Evolutionary conservation across 441 rosid species (phyloP).

Genomic region (Arabidopsis hybrid): DNA sequence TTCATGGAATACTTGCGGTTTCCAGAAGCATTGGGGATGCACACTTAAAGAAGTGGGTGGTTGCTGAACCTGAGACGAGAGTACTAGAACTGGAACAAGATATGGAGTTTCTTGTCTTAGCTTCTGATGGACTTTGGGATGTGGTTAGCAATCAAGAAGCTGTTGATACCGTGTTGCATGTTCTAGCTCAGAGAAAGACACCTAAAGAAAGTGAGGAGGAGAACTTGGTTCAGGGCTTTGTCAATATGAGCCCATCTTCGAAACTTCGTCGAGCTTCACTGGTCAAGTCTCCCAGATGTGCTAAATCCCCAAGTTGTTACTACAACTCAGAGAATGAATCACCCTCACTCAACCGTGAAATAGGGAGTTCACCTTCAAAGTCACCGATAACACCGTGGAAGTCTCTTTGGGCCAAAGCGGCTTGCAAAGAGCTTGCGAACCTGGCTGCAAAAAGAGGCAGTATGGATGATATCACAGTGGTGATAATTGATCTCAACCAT

Average conservation of each 20-base stretch:
- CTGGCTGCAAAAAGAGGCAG: constrained; percentile 77
- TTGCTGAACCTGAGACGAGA: constrained; percentile 78
- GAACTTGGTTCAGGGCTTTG: constrained; percentile 47
- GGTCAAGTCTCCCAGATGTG: constrained; percentile 53
- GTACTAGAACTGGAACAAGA: constrained; percentile 56
- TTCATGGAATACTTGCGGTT: constrained; percentile 76
- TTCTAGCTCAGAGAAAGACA: constrained; percentile 50
- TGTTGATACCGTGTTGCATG: constrained; percentile 54
- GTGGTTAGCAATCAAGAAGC: constrained; percentile 86
- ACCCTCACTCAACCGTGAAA: constrained; percentile 42
- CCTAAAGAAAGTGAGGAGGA: constrained; percentile 33
- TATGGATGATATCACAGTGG: constrained; percentile 82
- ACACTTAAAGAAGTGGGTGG: constrained; percentile 80
- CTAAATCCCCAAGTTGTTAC: constrained; percentile 33
- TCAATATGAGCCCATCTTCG: constrained; percentile 73
- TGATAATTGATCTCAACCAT: constrained; percentile 68
- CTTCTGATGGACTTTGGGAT: constrained; percentile 93
- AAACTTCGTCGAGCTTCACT: constrained; percentile 64
- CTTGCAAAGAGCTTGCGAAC: constrained; percentile 74
- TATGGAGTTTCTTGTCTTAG: constrained; percentile 81
- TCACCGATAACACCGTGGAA: constrained; percentile 55
- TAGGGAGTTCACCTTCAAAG: constrained; percentile 65
- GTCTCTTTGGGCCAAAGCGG: constrained; percentile 52
- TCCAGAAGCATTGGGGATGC: constrained; percentile 93
- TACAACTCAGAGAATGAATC: constrained; percentile 48